Evolutionary conservation across 176 grass and related monocot genomes (phyloP).

Genomic region (Dendrocalamus sinicus): DNA sequence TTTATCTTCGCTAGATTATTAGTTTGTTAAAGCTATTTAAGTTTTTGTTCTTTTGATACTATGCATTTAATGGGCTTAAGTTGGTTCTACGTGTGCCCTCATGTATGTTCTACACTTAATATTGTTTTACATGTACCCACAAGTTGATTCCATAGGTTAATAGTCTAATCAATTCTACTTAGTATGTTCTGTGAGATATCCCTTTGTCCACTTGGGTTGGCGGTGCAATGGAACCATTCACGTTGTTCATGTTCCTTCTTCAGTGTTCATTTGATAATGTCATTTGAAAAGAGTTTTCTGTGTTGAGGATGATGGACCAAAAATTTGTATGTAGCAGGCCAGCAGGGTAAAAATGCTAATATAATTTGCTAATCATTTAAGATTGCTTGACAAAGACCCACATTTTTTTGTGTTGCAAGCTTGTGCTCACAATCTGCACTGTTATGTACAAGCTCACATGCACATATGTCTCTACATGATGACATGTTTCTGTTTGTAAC

Average conservation of each 20-base stretch:
- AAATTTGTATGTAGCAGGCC: background rate
- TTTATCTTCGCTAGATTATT: background rate
- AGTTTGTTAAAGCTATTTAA: background rate
- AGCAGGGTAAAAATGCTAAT: background rate
- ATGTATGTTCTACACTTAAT: background rate
- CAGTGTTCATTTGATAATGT: background rate
- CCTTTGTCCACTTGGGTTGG: background rate
- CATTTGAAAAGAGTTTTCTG: background rate
- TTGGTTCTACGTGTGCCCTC: background rate
- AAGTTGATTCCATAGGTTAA: background rate
- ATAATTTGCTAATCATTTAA: background rate
- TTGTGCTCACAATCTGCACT: background rate
- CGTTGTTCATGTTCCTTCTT: background rate
- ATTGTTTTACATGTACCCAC: background rate
- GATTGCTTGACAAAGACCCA: background rate
- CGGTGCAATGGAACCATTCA: background rate
- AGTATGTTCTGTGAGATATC: background rate
- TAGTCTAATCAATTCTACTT: background rate
- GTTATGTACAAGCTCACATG: background rate
- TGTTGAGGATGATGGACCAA: background rate
- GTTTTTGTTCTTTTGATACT: background rate
- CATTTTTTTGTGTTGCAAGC: background rate
- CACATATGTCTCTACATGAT: background rate
- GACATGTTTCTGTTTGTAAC: background rate
- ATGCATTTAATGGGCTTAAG: background rate